These are phyloP conservation scores for Colletotrichum kahawae DNA, from an alignment of 2,329 filamentous ascomycete species.

Conservation along the genomic window DNA sequence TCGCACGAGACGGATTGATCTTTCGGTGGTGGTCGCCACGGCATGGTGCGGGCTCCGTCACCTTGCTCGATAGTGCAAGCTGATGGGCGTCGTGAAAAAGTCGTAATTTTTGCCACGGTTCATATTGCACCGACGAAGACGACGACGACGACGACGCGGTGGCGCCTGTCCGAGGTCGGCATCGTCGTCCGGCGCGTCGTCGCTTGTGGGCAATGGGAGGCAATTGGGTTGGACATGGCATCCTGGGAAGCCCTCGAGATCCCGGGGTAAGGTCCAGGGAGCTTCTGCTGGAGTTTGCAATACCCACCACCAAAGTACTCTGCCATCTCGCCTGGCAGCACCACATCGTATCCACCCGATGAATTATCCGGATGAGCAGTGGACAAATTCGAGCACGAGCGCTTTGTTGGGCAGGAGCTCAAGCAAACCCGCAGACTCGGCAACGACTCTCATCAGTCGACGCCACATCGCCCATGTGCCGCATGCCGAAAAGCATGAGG, in stretches of 20 bases:
- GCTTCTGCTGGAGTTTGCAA: background rate
- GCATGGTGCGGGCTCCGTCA: background rate
- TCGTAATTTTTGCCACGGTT: background rate
- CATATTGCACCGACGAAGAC: background rate
- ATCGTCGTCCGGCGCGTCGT: background rate
- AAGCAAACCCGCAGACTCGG: constrained; percentile 4
- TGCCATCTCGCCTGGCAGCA: constrained; percentile 14
- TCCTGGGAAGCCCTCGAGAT: constrained; percentile 3
- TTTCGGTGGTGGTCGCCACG: background rate
- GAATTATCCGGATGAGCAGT: constrained; percentile 6
- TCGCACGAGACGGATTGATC: background rate
- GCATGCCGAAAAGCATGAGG: constrained; percentile 4
- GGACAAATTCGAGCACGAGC: background rate
- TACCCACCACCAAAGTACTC: constrained; percentile 14
- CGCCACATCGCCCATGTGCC: constrained; percentile 15
- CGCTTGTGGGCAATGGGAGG: background rate
- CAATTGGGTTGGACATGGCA: constrained; percentile 11
- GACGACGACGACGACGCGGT: background rate
- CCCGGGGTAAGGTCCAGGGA: constrained; percentile 13
- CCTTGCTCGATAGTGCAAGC: background rate
- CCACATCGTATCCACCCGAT: constrained; percentile 8
- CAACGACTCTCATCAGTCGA: background rate
- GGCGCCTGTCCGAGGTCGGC: background rate
- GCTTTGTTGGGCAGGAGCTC: background rate
- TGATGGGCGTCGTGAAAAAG: background rate